phyloP scores from a whole-genome alignment of 1,139 yeast species.

The Yamadazyma conglobata region DNA sequence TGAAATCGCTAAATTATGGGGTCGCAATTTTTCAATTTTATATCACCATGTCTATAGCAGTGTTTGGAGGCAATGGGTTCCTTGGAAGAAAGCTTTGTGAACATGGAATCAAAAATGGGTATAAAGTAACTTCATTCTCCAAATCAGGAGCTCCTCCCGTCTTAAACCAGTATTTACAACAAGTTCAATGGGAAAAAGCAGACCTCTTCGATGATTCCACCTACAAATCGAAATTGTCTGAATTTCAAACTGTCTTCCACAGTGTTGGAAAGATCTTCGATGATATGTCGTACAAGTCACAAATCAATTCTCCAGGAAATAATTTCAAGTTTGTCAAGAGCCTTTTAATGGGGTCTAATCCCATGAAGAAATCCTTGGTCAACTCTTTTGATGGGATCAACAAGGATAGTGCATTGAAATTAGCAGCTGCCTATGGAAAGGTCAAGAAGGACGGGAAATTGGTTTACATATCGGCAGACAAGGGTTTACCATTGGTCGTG shows the following conservation, averaged over 20 bases:
- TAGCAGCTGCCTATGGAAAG: conserved; percentile 39
- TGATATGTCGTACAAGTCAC: conserved; percentile 59
- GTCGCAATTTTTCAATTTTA: too few species aligned
- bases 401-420: conserved; percentile 61
- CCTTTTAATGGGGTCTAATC: conserved; percentile 42
- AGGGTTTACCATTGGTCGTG: conserved; percentile 50
- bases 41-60: conserved; percentile 47
- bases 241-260: conserved; percentile 72
- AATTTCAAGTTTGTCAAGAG: conserved; percentile 7
- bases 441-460: conserved; percentile 26
- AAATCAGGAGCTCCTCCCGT: conserved; percentile 57
- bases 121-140: conserved; percentile 60
- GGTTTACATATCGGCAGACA: conserved; percentile 76
- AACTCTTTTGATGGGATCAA: conserved; percentile 62
- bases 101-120: conserved; percentile 61
- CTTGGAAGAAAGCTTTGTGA: conserved; percentile 72
- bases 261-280: conserved; percentile 75
- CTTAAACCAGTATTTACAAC: conserved; percentile 41
- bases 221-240: conserved; percentile 45
- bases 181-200: conserved; percentile 68
- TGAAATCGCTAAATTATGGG: too few species aligned
- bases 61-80: conserved; percentile 87
- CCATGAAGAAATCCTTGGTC: conserved; percentile 46
- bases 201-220: conserved; percentile 64
- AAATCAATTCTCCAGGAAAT: conserved; percentile 36